Evolutionary conservation across 768 basidiomycete genomes (phyloP).

Genomic region (Tylopilus rubrobrunneus): DNA sequence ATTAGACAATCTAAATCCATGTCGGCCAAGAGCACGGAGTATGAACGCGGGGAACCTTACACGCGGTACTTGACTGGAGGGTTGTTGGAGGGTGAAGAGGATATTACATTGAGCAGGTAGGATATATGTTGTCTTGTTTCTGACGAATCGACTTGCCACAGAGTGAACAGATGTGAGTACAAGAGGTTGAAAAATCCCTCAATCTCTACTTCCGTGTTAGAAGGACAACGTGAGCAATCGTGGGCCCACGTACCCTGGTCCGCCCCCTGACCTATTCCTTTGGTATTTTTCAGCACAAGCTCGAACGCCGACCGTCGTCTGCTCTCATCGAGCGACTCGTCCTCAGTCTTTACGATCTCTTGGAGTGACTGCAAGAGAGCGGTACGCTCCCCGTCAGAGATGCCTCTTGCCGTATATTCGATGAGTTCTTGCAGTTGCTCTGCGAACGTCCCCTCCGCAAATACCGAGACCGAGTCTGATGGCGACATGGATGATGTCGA

Average conservation of each 20-base stretch:
- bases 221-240: background rate
- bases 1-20: slow-evolving; percentile 60
- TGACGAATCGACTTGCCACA: slow-evolving; percentile 52
- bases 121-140: slow-evolving; percentile 51
- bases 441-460: slow-evolving; percentile 84
- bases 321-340: slow-evolving; percentile 49
- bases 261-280: slow-evolving; percentile 68
- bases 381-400: slow-evolving; percentile 64
- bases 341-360: slow-evolving; percentile 49
- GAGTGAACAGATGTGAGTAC: slow-evolving; percentile 64
- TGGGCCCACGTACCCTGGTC: slow-evolving; percentile 58
- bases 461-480: slow-evolving; percentile 78
- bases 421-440: slow-evolving; percentile 82
- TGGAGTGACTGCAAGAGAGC: slow-evolving; percentile 64
- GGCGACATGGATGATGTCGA: slow-evolving; percentile 43
- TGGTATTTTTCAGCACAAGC: slow-evolving; percentile 58
- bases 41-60: slow-evolving; percentile 33
- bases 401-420: slow-evolving; percentile 63
- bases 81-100: slow-evolving; percentile 49
- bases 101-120: slow-evolving; percentile 51
- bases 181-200: slow-evolving; percentile 88
- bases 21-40: slow-evolving; percentile 1
- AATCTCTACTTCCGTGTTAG: slow-evolving; percentile 47
- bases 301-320: slow-evolving; percentile 54
- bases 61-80: slow-evolving; percentile 70